These are phyloP conservation scores for Boletus speciosus DNA, from an alignment of 768 basidiomycete genomes.

Conservation along the genomic window DNA sequence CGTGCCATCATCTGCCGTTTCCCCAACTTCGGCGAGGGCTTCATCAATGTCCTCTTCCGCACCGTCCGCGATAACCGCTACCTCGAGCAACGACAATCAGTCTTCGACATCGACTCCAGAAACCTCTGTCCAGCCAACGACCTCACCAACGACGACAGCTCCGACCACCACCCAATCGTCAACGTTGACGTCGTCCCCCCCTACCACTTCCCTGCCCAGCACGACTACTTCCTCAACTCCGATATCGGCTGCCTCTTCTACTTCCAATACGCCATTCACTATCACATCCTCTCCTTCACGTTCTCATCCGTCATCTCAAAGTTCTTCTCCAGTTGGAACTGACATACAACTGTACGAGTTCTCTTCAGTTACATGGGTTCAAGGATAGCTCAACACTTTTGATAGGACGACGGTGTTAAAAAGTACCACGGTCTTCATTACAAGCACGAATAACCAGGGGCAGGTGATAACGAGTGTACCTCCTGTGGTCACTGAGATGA, in stretches of 20 bases:
- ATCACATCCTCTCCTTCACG: conserved; percentile 5
- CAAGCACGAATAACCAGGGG: conserved; percentile 59
- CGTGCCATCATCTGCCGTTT: conserved; percentile 1
- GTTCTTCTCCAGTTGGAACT: background rate
- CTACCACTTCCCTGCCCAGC: conserved; percentile 1
- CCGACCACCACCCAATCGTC: conserved; percentile 6
- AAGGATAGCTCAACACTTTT: conserved; percentile 13
- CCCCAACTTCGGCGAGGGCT: conserved; percentile 5
- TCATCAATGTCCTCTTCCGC: conserved; percentile 12
- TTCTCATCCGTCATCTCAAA: conserved; percentile 7
- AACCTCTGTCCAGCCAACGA: conserved; percentile 20
- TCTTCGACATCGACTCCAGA: conserved; percentile 19
- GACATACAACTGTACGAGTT: conserved; percentile 26
- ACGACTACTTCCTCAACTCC: conserved; percentile 13
- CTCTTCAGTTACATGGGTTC: conserved; percentile 6
- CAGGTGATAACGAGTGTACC: conserved; percentile 49
- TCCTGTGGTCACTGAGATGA: conserved; percentile 51
- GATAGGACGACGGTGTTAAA: conserved; percentile 49
- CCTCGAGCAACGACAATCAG: conserved; percentile 14
- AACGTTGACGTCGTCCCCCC: conserved; percentile 8
- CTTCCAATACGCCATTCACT: conserved; percentile 13
- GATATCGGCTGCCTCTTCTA: conserved; percentile 13
- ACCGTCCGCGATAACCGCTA: conserved; percentile 13
- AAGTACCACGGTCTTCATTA: conserved; percentile 49
- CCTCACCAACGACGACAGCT: conserved; percentile 16